Evolutionary conservation across 2,329 filamentous ascomycete genomes (phyloP).

Genomic region (Furcasterigmium furcatum): DNA sequence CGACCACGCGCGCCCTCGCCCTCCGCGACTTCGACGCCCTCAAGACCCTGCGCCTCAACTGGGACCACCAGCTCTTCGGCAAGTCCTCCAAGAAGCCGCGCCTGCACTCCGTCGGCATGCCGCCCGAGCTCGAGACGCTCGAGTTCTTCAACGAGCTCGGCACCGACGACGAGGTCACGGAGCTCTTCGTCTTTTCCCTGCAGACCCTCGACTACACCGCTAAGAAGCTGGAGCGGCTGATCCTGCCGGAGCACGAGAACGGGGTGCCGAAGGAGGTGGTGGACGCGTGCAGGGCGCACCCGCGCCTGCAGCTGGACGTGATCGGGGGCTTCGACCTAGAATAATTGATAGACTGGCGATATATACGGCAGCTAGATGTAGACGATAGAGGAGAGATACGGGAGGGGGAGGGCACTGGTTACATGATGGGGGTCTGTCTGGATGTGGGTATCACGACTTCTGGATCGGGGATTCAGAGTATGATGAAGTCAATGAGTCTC

Average conservation of each 20-base stretch:
- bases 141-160: conserved; percentile 43
- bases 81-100: conserved; percentile 39
- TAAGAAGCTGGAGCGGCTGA: conserved; percentile 30
- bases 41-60: conserved; percentile 37
- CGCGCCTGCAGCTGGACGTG: conserved; percentile 26
- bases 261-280: conserved; percentile 28
- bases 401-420: background rate
- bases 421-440: background rate
- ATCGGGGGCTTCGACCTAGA: conserved; percentile 21
- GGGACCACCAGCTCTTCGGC: conserved; percentile 47
- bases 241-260: conserved; percentile 27
- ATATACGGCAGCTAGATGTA: no score
- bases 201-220: conserved; percentile 32
- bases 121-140: conserved; percentile 39
- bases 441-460: no score
- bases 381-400: background rate
- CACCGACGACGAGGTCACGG: conserved; percentile 42
- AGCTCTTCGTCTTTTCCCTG: conserved; percentile 37
- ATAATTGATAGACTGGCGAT: no score
- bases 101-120: conserved; percentile 42
- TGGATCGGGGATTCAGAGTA: no score
- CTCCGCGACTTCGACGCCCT: conserved; percentile 39
- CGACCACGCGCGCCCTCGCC: conserved; percentile 34
- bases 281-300: conserved; percentile 27
- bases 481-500: no score